Base-by-base conservation (phyloP, 306 rosid genomes). In the Prinsepia uniflora region DNA sequence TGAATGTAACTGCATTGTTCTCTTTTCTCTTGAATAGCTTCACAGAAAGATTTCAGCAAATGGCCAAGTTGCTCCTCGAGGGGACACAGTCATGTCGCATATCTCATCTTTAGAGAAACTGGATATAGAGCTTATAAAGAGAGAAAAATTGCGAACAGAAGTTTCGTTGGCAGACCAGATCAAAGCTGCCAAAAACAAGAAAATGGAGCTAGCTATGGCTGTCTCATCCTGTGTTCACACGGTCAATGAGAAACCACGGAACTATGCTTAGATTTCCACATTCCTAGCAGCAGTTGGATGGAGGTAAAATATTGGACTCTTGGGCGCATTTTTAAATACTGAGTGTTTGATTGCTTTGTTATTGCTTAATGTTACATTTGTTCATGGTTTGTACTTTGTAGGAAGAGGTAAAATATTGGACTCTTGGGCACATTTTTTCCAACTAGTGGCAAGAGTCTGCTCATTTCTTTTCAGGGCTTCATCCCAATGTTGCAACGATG, bases 81-180 rank as follows among this genome's bases (percentile, higher is more conserved):
- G 77, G 70, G 78, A 57, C 44, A 17, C 78, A 42, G 58, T 67
- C 59, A 61, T 49, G 66, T 80, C 79, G 17, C 77, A 80, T 65
- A 70, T 69, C 62, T 76, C 89, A 65, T 76, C 75, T 50, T 66
- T 71, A 66, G 76, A 80, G 78, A 84, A 79, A 80, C 72, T 89
- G 81, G 90, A 94, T 79, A 65, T 89, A 64, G 95, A 94, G 74
- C 85, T 76, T 58, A 78, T 89, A 73, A 86, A 78, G 87, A 87
- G 74, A 71, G 95, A 85, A 18, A 84, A 77, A 46, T 36, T 70
- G 81, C 81, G 67, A 62, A 82, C 72, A 74, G 83, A 81, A 79
- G 78, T 78, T 63, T 84, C 99, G 0, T 81, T 94, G 5, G 91
- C 96, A 8, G 97, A 94, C 75, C 97, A 86, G 75, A 91, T 94